Percentiles rank a stretch among this genome's conserved stretches.
Conservation (phyloP, 768 basidiomycete species). For the Lepiota brunneoincarnata region DNA sequence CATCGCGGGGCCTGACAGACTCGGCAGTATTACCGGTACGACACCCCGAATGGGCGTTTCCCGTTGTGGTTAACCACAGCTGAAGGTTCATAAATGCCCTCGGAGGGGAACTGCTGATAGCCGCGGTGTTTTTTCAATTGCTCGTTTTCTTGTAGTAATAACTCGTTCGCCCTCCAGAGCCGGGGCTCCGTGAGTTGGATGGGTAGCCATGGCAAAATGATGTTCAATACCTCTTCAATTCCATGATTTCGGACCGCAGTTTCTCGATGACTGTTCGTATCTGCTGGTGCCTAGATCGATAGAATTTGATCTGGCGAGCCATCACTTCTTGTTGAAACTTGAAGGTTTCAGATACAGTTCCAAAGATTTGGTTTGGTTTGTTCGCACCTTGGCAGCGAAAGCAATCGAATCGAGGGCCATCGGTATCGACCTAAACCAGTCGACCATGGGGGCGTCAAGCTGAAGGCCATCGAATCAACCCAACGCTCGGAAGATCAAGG, state of each 20-base stretch:
- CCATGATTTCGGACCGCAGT: constrained; percentile 45
- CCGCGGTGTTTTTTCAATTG: constrained; percentile 39
- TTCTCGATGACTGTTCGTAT: constrained; percentile 51
- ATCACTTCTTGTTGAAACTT: constrained; percentile 82
- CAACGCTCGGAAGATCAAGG: neutral
- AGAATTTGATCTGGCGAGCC: constrained; percentile 63
- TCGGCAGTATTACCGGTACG: constrained; percentile 20
- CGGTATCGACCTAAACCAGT: constrained; percentile 74
- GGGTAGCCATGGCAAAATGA: constrained; percentile 10
- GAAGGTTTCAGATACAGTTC: neutral
- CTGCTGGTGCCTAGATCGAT: constrained; percentile 56
- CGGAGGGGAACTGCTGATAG: constrained; percentile 20
- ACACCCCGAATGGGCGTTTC: constrained; percentile 55
- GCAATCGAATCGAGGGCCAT: constrained; percentile 61
- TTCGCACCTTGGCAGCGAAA: constrained; percentile 60
- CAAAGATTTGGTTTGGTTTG: neutral
- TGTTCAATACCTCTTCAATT: constrained; percentile 53
- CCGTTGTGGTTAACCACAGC: constrained; percentile 51
- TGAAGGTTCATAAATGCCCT: constrained; percentile 27
- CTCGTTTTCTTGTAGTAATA: constrained; percentile 47
- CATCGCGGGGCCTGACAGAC: neutral
- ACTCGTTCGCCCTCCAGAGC: constrained; percentile 44
- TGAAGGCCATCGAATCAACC: constrained; percentile 23
- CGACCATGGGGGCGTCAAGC: constrained; percentile 81
- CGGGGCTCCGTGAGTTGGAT: neutral